Percentiles rank a stretch among this genome's conserved stretches.
phyloP scores from a whole-genome alignment of 2,329 filamentous ascomycete genomes.

The Pseudocercospora fuligena region DNA sequence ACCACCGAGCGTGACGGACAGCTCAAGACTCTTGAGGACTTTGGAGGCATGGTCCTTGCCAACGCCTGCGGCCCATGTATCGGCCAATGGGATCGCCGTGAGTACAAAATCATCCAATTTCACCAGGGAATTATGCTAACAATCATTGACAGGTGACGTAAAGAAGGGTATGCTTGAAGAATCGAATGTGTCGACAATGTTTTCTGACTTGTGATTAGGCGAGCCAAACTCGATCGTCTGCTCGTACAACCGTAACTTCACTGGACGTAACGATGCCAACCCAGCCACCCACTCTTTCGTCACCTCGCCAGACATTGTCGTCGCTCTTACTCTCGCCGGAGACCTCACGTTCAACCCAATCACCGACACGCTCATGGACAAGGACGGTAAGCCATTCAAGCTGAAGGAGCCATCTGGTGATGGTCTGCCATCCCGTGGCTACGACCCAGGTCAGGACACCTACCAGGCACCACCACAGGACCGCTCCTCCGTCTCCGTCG shows the following conservation, averaged over 20 bases:
- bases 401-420: conserved; percentile 79
- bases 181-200: neutral
- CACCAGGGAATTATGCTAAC: too few species aligned
- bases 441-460: conserved; percentile 65
- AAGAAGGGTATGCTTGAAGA: neutral
- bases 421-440: conserved; percentile 79
- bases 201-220: conserved; percentile 62
- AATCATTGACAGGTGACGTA: too few species aligned
- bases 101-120: too few species aligned
- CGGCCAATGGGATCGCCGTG: neutral
- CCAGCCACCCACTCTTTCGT: conserved; percentile 93
- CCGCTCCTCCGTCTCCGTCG: conserved; percentile 72
- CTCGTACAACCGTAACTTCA: conserved; percentile 99
- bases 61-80: conserved; percentile 74
- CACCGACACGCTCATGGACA: conserved; percentile 90
- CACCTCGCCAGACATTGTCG: conserved; percentile 85
- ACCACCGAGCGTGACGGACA: conserved; percentile 70
- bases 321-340: conserved; percentile 83
- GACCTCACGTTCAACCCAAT: conserved; percentile 87
- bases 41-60: conserved; percentile 90
- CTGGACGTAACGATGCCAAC: conserved; percentile 95
- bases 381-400: conserved; percentile 95
- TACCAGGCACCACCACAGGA: conserved; percentile 84
- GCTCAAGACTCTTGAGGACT: conserved; percentile 92
- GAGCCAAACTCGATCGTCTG: conserved; percentile 95